Evolutionary conservation across 495 filamentous ascomycete genomes (phyloP).

Genomic region (Penicillium simplicissimum): DNA sequence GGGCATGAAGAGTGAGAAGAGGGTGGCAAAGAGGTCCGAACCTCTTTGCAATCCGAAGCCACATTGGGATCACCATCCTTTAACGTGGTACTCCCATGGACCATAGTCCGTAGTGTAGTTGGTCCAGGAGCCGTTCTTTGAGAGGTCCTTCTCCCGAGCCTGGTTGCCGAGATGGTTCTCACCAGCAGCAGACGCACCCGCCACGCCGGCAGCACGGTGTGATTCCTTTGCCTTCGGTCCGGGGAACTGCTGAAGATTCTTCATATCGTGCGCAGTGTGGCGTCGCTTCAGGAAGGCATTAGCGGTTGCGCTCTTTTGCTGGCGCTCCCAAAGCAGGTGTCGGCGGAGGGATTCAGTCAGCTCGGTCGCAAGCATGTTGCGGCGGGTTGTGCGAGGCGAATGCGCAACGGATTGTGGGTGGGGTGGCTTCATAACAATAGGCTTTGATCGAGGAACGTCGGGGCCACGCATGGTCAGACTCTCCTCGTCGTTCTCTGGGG

Average conservation of each 20-base stretch:
- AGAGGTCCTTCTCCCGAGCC: slow-evolving; percentile 44
- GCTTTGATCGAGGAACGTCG: slow-evolving; percentile 77
- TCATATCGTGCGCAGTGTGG: slow-evolving; percentile 88
- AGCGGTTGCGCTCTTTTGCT: slow-evolving; percentile 86
- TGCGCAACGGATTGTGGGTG: slow-evolving; percentile 63
- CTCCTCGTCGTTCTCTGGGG: slow-evolving; percentile 66
- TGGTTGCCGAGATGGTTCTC: slow-evolving; percentile 24
- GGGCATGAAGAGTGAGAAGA: slow-evolving; percentile 9
- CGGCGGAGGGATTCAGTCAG: slow-evolving; percentile 78
- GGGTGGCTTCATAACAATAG: slow-evolving; percentile 70
- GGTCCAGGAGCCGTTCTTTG: slow-evolving; percentile 63
- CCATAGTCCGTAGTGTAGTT: slow-evolving; percentile 63
- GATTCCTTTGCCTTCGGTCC: slow-evolving; percentile 38
- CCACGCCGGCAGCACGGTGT: slow-evolving; percentile 21
- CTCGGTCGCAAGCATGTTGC: slow-evolving; percentile 96
- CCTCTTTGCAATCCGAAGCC: not conserved
- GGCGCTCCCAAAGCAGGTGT: slow-evolving; percentile 81
- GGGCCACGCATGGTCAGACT: slow-evolving; percentile 71
- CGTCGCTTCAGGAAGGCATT: slow-evolving; percentile 86
- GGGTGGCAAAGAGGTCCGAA: slow-evolving; percentile 6
- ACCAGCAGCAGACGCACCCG: slow-evolving; percentile 17
- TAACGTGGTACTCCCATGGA: slow-evolving; percentile 67
- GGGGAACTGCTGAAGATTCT: slow-evolving; percentile 78
- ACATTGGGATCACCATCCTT: slow-evolving; percentile 59
- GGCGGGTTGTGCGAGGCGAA: slow-evolving; percentile 87